Base-by-base conservation (phyloP, 108 stramenopile species). In the Fistulifera solaris region DNA sequence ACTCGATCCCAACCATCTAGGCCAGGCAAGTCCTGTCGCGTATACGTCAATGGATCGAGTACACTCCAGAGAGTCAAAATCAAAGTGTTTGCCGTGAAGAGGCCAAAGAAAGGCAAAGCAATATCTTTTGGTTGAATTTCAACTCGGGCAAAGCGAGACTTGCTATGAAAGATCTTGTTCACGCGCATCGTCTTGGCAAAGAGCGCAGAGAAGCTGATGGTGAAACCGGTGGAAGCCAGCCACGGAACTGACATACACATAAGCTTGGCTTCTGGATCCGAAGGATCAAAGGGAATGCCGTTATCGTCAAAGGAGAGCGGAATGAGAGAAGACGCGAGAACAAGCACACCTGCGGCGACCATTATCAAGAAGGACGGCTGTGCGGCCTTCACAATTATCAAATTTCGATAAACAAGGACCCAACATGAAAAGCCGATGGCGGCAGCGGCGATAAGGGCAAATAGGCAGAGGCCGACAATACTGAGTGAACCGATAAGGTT, bases 151-250 rank as follows among this genome's bases (percentile, higher is more conserved):
- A 73, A 76, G 12, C 45, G 35, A 35, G 31, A 35, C 38, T 25
- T 25, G 8, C 49, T 22, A 24, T 54, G 60, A 26, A 61, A 67
- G 19, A 75, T 45, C 27, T 46, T 57, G 39, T 78, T 83, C 28
- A 83, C 24, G 38, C 81, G 52, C 65, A 66, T 68, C 4, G 71
- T 56, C 56, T 83, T 83, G 38, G 70, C 54, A 27, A 71, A 72
- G 21, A 83, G 62, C 2, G 77, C 77, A 1, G 68, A 54, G 51
- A 82, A 78, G 0, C 62, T 56, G 17, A 59, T 66, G 27, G 61
- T 44, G 17, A 75, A 82, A 27, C 81, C 81, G 12, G 70, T 47
- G 11, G 56, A 53, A 16, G 61, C 15, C 8, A 76, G 49, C 71
- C 71, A 77, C 13, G 64, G 62, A 4, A 53, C 58, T 8, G 31